Percentiles rank a stretch among this genome's conserved stretches.
phyloP scores from a whole-genome alignment of 345 rosid genomes.

The Punica granatum region DNA sequence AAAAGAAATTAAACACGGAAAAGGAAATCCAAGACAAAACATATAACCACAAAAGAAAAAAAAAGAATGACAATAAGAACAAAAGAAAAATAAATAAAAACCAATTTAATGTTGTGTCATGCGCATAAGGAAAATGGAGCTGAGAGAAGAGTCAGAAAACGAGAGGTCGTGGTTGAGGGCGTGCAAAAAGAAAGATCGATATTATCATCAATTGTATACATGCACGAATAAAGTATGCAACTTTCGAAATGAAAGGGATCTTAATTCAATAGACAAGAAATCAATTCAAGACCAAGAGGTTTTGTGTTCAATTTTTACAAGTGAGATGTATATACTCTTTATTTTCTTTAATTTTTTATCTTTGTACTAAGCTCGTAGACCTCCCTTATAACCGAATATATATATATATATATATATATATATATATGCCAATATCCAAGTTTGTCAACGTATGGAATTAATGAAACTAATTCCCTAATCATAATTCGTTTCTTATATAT shows the following conservation, averaged over 20 bases:
- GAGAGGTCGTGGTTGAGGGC: not conserved
- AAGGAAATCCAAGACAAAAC: not conserved
- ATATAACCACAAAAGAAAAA: no score
- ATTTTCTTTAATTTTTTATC: no score
- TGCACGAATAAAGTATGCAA: not conserved
- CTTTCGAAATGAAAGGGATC: no score
- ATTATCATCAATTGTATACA: not conserved
- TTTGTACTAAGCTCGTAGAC: no score
- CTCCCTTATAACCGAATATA: no score
- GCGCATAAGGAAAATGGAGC: not conserved
- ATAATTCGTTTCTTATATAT: not conserved
- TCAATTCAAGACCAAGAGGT: no score
- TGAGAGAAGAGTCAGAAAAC: not conserved
- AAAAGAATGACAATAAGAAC: not conserved
- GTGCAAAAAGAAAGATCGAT: not conserved
- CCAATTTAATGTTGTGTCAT: not conserved
- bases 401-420: no score
- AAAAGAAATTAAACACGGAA: not conserved
- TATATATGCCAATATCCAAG: no score
- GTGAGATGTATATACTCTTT: no score
- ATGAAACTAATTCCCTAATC: not conserved
- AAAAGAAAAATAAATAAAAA: not conserved
- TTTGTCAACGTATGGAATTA: conserved; percentile 3
- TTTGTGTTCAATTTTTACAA: no score
- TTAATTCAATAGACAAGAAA: no score